Percentiles rank a stretch among this genome's conserved stretches.
Conservation (phyloP, 352 stramenopile species). For the Globisporangium ultimum region DNA sequence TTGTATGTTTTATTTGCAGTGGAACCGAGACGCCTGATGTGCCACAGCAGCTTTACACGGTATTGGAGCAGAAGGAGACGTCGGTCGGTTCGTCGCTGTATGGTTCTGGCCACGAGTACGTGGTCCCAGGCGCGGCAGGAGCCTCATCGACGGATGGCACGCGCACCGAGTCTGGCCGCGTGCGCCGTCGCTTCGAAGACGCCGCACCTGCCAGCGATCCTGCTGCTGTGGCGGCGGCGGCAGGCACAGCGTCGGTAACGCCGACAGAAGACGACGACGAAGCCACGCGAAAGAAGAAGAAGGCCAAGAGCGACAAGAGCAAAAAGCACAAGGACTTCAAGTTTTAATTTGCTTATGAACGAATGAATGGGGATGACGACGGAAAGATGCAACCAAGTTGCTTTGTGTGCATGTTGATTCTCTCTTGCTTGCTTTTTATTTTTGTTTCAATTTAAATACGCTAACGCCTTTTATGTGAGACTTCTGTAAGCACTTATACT, state of each 20-base stretch:
- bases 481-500: conserved; percentile 19
- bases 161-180: conserved; percentile 43
- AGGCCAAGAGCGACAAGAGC: conserved; percentile 69
- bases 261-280: conserved; percentile 51
- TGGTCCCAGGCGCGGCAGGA: conserved; percentile 35
- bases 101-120: conserved; percentile 71
- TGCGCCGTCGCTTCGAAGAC: conserved; percentile 74
- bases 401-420: no score
- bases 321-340: conserved; percentile 87
- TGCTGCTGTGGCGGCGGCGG: not conserved
- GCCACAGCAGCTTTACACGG: conserved; percentile 73
- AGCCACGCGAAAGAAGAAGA: conserved; percentile 66
- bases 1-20: conserved; percentile 20
- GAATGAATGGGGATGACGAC: no score
- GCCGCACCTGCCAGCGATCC: conserved; percentile 20
- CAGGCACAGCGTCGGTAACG: conserved; percentile 20
- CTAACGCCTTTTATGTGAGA: no score
- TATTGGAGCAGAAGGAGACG: conserved; percentile 76
- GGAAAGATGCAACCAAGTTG: no score
- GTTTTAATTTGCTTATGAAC: conserved; percentile 37
- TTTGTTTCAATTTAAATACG: no score
- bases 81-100: conserved; percentile 73
- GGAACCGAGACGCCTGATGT: conserved; percentile 56
- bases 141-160: conserved; percentile 19
- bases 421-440: no score